Conservation (phyloP, 495 filamentous ascomycete species). For the Penicillium riverlandense region DNA sequence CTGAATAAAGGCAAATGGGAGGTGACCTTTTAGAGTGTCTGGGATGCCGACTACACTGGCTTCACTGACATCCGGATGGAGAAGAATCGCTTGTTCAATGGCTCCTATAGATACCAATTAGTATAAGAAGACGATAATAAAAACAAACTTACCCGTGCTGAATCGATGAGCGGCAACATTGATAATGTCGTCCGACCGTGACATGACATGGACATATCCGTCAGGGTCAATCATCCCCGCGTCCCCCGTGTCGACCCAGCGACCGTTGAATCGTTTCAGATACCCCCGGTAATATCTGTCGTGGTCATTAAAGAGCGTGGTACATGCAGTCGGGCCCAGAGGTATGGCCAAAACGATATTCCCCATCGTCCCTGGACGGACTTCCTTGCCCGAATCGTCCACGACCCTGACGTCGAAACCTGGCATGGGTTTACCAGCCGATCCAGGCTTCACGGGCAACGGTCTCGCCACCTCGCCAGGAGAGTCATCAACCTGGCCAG, state of each 20-base stretch:
- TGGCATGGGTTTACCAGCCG: conserved; percentile 82
- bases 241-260: conserved; percentile 87
- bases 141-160: conserved; percentile 59
- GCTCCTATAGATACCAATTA: conserved; percentile 39
- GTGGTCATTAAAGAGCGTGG: conserved; percentile 78
- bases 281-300: conserved; percentile 79
- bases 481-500: conserved; percentile 14
- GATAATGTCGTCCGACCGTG: conserved; percentile 83
- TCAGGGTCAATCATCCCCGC: conserved; percentile 77
- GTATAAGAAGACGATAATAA: background rate
- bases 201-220: conserved; percentile 83
- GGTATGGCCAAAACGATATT: conserved; percentile 84
- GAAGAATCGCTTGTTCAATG: conserved; percentile 85
- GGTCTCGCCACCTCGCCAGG: conserved; percentile 10
- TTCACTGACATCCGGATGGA: conserved; percentile 70
- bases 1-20: conserved; percentile 84
- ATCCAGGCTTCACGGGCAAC: conserved; percentile 66
- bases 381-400: conserved; percentile 66
- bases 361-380: conserved; percentile 69
- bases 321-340: conserved; percentile 77
- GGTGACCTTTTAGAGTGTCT: conserved; percentile 76
- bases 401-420: conserved; percentile 84
- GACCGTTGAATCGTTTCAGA: conserved; percentile 67
- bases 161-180: conserved; percentile 93
- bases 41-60: conserved; percentile 81